Base-by-base conservation (phyloP, 495 filamentous ascomycete genomes). In the Hypoxylon fragiforme region DNA sequence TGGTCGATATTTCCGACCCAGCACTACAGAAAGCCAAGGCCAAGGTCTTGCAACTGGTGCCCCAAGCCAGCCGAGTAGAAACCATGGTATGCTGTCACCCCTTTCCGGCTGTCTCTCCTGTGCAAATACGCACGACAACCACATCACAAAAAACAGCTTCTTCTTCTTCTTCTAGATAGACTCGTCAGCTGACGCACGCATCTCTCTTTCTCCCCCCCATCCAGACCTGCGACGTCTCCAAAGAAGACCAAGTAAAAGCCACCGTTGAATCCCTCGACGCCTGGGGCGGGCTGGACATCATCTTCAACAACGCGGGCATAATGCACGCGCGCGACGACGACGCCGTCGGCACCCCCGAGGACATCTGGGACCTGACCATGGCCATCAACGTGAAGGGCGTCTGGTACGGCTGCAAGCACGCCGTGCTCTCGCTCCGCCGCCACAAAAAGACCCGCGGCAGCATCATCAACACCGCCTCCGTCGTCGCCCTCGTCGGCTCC, bases 301-400 rank as follows among this genome's bases (percentile, higher is more conserved):
- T 98, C 56, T 98, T 96, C 83, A 98, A 98, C 81, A 98, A 98
- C 67, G 94, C 94, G 0, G 94, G 94, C 13, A 98, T 98, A 67
- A 98, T 98, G 94, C 91, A 97, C 70, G 81, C 80, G 22, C 77
- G 87, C 45, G 94, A 98, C 69, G 87, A 82, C 54, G 91, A 96
- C 70, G 90, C 92, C 15, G 73, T 95, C 50, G 77, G 84, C 49
- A 96, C 91, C 1, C 84, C 89, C 9, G 91, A 97, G 73, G 82
- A 81, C 47, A 91, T 98, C 74, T 98, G 94, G 94, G 91, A 98
- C 65, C 73, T 92, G 48, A 98, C 94, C 5, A 90, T 95, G 48
- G 81, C 79, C 54, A 94, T 97, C 77, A 98, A 98, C 70, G 94
- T 97, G 60, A 98, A 98, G 80, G 94, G 94, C 11, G 94, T 98